Evolutionary conservation across 1,139 yeast genomes (phyloP).

Genomic region (Saccharomyces hybrid): DNA sequence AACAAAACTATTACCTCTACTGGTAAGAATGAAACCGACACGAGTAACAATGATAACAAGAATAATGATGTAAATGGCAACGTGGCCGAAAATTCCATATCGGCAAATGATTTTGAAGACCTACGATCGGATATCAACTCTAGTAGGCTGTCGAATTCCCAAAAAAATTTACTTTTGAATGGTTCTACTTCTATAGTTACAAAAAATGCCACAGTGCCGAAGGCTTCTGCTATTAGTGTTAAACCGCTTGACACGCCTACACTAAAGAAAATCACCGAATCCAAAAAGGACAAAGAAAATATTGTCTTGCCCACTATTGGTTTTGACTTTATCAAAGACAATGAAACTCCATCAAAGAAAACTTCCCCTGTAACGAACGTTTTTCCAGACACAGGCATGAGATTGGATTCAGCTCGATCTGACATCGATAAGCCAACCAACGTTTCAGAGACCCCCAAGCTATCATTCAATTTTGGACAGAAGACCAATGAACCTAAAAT

Average conservation of each 20-base stretch:
- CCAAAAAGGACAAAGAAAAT: slow-evolving; percentile 6
- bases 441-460: neutral
- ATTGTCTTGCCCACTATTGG: slow-evolving; percentile 24
- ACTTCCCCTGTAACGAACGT: neutral
- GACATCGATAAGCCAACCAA: neutral
- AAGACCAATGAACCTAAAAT: neutral
- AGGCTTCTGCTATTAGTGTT: neutral
- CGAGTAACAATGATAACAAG: neutral
- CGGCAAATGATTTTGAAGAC: neutral
- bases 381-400: neutral
- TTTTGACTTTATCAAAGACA: slow-evolving; percentile 25
- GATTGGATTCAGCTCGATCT: neutral
- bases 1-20: neutral
- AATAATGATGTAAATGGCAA: neutral
- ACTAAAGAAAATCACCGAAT: neutral
- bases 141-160: slow-evolving; percentile 4
- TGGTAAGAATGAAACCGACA: neutral
- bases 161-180: slow-evolving; percentile 8
- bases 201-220: neutral
- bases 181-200: slow-evolving; percentile 3
- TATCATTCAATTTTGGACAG: neutral
- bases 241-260: neutral
- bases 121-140: neutral
- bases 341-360: slow-evolving; percentile 17
- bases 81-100: neutral